phyloP scores from a whole-genome alignment of 1,284 basidiomycete species.

The Erythrobasidium hasegawianum region DNA sequence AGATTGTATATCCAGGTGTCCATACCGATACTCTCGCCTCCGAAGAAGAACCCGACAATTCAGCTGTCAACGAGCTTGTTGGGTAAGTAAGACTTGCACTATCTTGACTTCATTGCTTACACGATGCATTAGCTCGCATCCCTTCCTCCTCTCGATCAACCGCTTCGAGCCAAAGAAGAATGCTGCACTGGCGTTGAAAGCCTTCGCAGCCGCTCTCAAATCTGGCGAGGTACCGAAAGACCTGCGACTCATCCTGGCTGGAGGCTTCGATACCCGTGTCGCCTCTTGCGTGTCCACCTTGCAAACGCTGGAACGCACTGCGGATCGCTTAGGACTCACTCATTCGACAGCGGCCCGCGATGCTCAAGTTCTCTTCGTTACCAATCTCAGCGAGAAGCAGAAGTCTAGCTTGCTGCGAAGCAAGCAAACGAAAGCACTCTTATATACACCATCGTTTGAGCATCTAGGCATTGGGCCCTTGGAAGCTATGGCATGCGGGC shows the following conservation, averaged over 20 bases:
- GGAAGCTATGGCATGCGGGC: constrained; percentile 87
- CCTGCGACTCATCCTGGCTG: constrained; percentile 65
- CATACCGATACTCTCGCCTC: constrained; percentile 52
- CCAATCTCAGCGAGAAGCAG: constrained; percentile 78
- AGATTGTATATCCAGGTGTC: constrained; percentile 88
- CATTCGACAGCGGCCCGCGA: constrained; percentile 48
- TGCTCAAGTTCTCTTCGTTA: constrained; percentile 72
- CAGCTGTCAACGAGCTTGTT: constrained; percentile 5
- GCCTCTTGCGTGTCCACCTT: constrained; percentile 68
- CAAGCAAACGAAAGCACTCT: constrained; percentile 61
- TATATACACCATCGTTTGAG: constrained; percentile 93
- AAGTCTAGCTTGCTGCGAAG: constrained; percentile 67
- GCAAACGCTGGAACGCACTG: constrained; percentile 57
- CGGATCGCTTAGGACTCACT: constrained; percentile 54
- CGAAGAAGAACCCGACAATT: constrained; percentile 4
- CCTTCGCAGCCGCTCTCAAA: constrained; percentile 58
- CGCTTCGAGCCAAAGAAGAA: constrained; percentile 98
- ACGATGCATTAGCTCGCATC: constrained; percentile 66
- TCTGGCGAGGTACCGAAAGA: constrained; percentile 35
- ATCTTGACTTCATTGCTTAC: no score
- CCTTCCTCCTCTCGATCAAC: constrained; percentile 83
- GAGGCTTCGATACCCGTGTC: constrained; percentile 70
- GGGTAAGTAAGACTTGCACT: background rate
- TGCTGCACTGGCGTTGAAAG: constrained; percentile 68
- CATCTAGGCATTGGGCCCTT: constrained; percentile 97